These are phyloP conservation scores for Stachybotrys echinatus DNA, from an alignment of 2,329 filamentous ascomycete genomes.

Conservation along the genomic window DNA sequence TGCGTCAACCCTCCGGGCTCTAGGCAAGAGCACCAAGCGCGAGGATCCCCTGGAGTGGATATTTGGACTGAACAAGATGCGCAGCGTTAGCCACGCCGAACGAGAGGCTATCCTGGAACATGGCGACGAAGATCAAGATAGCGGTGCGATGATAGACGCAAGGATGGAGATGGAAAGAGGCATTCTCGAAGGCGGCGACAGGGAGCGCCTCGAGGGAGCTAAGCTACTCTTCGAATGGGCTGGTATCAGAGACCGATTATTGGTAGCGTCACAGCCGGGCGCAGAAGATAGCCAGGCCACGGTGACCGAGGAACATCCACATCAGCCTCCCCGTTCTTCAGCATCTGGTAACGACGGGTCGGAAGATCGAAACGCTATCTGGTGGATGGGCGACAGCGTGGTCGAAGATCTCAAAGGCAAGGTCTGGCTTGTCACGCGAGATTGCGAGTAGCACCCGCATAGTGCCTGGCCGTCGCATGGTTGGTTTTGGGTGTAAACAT, in stretches of 20 bases:
- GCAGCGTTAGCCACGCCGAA: slow-evolving; percentile 59
- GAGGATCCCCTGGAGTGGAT: slow-evolving; percentile 65
- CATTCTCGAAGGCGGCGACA: slow-evolving; percentile 34
- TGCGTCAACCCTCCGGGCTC: slow-evolving; percentile 65
- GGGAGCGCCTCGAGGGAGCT: slow-evolving; percentile 40
- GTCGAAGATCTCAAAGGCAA: slow-evolving; percentile 51
- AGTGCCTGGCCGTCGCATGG: too few species aligned
- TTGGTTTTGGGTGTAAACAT: too few species aligned
- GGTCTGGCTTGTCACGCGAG: slow-evolving; percentile 45
- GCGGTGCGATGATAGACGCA: slow-evolving; percentile 59
- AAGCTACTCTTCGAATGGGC: slow-evolving; percentile 53
- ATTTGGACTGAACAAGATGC: slow-evolving; percentile 56
- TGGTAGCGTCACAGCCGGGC: slow-evolving; percentile 10
- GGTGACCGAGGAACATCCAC: slow-evolving; percentile 13
- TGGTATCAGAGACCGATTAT: slow-evolving; percentile 34
- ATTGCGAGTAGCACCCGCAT: slow-evolving; percentile 23
- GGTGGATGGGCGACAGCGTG: slow-evolving; percentile 52
- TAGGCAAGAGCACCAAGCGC: slow-evolving; percentile 43
- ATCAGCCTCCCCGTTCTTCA: slow-evolving; percentile 10
- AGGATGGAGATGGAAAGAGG: slow-evolving; percentile 58
- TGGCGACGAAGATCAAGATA: slow-evolving; percentile 41
- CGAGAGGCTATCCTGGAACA: slow-evolving; percentile 54
- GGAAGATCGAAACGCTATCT: slow-evolving; percentile 27
- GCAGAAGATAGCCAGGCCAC: slow-evolving; percentile 27
- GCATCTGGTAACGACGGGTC: slow-evolving; percentile 13